Conservation (phyloP, 2,329 filamentous ascomycete genomes). For the Fusarium sororula region DNA sequence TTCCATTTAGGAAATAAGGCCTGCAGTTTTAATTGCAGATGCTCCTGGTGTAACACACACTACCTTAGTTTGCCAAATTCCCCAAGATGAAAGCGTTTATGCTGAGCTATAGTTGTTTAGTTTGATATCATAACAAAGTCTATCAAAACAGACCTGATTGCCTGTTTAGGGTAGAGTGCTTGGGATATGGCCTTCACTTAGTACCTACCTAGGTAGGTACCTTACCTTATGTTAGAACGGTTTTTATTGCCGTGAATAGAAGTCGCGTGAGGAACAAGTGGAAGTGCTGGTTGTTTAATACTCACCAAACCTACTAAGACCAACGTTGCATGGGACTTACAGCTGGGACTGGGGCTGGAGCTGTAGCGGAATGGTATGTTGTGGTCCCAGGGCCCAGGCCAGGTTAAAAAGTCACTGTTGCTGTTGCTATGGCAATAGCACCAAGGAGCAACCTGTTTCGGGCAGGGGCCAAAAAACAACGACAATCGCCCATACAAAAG, state of each 20-base stretch:
- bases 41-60: not conserved
- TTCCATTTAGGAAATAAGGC: not conserved
- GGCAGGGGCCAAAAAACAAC: conserved; percentile 33
- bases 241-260: not conserved
- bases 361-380: conserved; percentile 19
- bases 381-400: not conserved
- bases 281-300: not conserved
- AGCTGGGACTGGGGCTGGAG: not conserved
- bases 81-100: not conserved
- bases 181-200: not conserved
- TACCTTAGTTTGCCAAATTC: not conserved
- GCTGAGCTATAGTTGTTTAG: not conserved
- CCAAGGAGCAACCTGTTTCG: conserved; percentile 36
- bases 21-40: not conserved
- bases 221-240: not conserved
- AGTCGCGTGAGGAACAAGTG: not conserved
- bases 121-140: not conserved
- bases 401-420: conserved; percentile 12
- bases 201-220: too few species aligned
- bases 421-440: conserved; percentile 36
- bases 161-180: not conserved
- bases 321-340: not conserved
- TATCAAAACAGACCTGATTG: not conserved
- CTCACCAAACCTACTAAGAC: not conserved
- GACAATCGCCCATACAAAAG: conserved; percentile 23